These are phyloP conservation scores for Penicillium lividum DNA, from an alignment of 495 filamentous ascomycete genomes.

Conservation along the genomic window DNA sequence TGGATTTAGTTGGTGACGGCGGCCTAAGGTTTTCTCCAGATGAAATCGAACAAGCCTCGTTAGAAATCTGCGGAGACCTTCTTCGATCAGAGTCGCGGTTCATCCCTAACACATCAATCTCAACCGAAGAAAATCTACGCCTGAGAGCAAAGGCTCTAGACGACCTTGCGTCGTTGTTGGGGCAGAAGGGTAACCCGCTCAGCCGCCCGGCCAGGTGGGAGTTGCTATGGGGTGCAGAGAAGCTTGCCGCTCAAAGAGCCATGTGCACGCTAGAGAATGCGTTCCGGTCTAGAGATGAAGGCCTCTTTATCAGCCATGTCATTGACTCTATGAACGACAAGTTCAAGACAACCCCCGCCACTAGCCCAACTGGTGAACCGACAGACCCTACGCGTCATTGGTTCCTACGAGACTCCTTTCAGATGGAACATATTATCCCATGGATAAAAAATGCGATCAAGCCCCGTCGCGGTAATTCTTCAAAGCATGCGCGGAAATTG, in stretches of 20 bases:
- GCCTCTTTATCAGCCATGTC: constrained; percentile 66
- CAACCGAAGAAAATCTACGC: constrained; percentile 77
- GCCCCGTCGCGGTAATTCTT: constrained; percentile 44
- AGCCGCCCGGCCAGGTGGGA: constrained; percentile 70
- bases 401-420: constrained; percentile 76
- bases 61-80: constrained; percentile 78
- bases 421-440: constrained; percentile 71
- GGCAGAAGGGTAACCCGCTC: constrained; percentile 54
- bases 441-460: constrained; percentile 75
- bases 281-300: constrained; percentile 45
- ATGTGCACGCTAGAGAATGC: constrained; percentile 78
- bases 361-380: constrained; percentile 57
- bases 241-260: constrained; percentile 76
- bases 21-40: constrained; percentile 61
- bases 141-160: constrained; percentile 67
- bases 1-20: constrained; percentile 69
- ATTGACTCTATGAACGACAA: constrained; percentile 69
- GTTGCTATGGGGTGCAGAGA: constrained; percentile 87
- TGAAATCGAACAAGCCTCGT: constrained; percentile 76
- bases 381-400: constrained; percentile 73
- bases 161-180: constrained; percentile 68
- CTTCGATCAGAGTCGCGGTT: constrained; percentile 71
- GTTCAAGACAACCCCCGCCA: constrained; percentile 54
- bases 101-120: constrained; percentile 68
- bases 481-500: constrained; percentile 34